Base-by-base conservation (phyloP, 1,284 basidiomycete genomes). In the Trametes polyzona region DNA sequence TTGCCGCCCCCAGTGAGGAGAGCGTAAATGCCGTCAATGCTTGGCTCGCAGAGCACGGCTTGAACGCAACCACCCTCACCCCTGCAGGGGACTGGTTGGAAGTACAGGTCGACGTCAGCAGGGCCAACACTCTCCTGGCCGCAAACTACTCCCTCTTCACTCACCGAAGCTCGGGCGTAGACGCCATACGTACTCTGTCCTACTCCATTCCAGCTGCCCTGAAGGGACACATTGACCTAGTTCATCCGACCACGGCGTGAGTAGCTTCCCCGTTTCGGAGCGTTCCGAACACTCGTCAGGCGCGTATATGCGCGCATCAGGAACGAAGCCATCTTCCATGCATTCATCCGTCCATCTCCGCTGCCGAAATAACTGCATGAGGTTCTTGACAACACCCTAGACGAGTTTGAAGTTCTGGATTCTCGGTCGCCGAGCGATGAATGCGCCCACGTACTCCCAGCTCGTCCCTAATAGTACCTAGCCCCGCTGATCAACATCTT, bases 51-150 rank as follows among this genome's bases (percentile, higher is more conserved):
- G 66, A 68, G 32, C 70, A 78, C 52, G 71, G 68, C 19, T 63
- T 79, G 27, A 71, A 52, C 26, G 68, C 73, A 11, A 65, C 63
- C 26, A 49, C 65, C 7, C 46, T 66, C 29, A 70, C 74, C 7
- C 69, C 73, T 46, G 72, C 70, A 29, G 76, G 75, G 3, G 77
- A 80, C 62, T 80, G 77, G 77, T 56, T 80, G 29, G 57, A 66
- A 9, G 63, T 81, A 53, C 59, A 70, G 3, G 58, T 75, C 32
- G 67, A 74, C 21, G 70, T 77, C 37, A 66, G 69, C 53, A 67
- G 76, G 57, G 77, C 76, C 10, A 76, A 71, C 61, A 47, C 64
- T 37, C 64, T 80, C 17, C 65, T 80, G 26, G 66, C 68, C 26
- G 69, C 76, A 27, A 61, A 78, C 30, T 80, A 76, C 64, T 66